A percentile compares a stretch with the other conserved stretches of the same genome.
phyloP scores from a whole-genome alignment of 257 asterid species.

The Penstemon eatonii region DNA sequence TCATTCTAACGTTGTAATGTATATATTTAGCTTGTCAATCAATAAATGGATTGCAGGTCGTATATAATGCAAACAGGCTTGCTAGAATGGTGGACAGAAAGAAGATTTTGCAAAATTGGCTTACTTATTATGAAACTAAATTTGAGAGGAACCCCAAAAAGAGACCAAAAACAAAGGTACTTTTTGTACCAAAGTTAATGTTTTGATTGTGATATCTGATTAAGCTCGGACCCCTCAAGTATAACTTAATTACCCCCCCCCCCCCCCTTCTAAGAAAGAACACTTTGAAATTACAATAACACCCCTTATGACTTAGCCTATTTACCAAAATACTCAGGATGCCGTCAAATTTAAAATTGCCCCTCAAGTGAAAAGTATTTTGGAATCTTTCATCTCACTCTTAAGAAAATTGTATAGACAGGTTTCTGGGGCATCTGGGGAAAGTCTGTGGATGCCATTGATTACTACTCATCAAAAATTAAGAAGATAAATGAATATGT shows the following conservation, averaged over 20 bases:
- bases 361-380: background rate
- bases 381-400: constrained; percentile 27
- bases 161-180: constrained; percentile 71
- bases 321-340: too few species aligned
- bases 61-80: constrained; percentile 68
- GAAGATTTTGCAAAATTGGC: constrained; percentile 68
- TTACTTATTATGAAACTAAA: constrained; percentile 70
- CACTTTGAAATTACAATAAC: too few species aligned
- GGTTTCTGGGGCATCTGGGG: constrained; percentile 82
- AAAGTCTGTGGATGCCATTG: constrained; percentile 70
- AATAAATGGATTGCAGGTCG: constrained; percentile 48
- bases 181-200: constrained; percentile 15
- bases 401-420: constrained; percentile 57
- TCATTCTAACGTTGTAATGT: constrained; percentile 4
- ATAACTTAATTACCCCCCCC: too few species aligned
- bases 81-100: constrained; percentile 59
- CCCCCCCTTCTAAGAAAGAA: too few species aligned
- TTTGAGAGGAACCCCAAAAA: constrained; percentile 61
- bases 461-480: constrained; percentile 56
- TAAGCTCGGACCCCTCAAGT: background rate
- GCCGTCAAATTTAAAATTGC: background rate
- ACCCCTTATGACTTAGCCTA: too few species aligned
- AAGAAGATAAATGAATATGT: constrained; percentile 42
- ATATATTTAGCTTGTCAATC: constrained; percentile 18
- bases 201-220: background rate